A percentile compares a stretch with the other conserved stretches of the same genome.
Conservation (phyloP, 768 basidiomycete species). For the Candolleomyces aberdarensis region DNA sequence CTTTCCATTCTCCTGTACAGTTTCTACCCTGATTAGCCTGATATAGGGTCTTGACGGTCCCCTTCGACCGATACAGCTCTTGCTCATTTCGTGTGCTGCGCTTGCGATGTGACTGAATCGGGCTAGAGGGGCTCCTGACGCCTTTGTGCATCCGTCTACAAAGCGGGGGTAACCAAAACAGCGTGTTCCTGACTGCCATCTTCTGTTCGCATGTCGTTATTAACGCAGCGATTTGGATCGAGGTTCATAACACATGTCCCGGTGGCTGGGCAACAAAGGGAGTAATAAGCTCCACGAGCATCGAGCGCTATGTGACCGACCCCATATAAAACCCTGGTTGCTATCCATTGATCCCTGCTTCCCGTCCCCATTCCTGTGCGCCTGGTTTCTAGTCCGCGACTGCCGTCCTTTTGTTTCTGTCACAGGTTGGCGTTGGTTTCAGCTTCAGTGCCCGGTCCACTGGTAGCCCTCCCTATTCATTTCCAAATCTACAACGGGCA, state of each 20-base stretch:
- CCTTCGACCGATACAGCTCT: background rate
- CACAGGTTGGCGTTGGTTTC: slow-evolving; percentile 11
- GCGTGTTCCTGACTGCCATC: slow-evolving; percentile 13
- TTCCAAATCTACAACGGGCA: background rate
- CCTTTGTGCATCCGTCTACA: background rate
- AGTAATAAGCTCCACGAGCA: slow-evolving; percentile 12
- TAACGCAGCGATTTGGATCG: slow-evolving; percentile 2
- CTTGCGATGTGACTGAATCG: background rate
- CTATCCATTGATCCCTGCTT: background rate
- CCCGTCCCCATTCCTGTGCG: background rate
- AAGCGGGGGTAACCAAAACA: slow-evolving; percentile 3
- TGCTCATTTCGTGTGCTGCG: slow-evolving; percentile 1
- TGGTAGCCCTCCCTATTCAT: background rate
- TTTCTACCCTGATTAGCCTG: slow-evolving; percentile 10
- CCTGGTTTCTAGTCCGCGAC: background rate
- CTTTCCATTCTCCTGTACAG: background rate
- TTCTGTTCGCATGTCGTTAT: slow-evolving; percentile 13
- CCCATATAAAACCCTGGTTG: slow-evolving; percentile 13
- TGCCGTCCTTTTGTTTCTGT: background rate
- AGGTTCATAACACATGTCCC: slow-evolving; percentile 13
- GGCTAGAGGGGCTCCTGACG: slow-evolving; percentile 1
- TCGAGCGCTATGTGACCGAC: slow-evolving; percentile 10
- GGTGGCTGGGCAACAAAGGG: slow-evolving; percentile 16
- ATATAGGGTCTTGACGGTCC: background rate
- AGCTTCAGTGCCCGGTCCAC: background rate